phyloP scores from a whole-genome alignment of 108 stramenopile genomes.

The Cyclotella distinguenda region DNA sequence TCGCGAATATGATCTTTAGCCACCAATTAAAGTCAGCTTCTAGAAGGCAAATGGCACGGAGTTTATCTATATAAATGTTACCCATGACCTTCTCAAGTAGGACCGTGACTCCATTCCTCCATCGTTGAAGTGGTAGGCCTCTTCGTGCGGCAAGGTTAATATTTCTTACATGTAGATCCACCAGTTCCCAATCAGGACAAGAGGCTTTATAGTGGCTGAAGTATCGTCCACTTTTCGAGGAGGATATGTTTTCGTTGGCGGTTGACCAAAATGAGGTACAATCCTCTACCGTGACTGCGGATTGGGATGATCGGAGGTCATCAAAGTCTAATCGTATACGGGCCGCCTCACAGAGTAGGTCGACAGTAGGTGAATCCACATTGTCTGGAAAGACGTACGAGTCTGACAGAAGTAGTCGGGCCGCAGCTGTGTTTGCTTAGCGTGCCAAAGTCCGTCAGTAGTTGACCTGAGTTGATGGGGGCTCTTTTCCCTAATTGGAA shows the following conservation, averaged over 20 bases:
- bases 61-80: slow-evolving; percentile 9
- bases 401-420: no score
- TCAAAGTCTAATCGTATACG: no score
- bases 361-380: no score
- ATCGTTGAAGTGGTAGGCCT: slow-evolving; percentile 4
- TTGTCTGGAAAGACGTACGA: no score
- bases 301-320: no score
- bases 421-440: no score
- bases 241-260: background rate
- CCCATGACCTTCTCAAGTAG: slow-evolving; percentile 23
- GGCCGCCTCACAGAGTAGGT: no score
- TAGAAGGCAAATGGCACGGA: slow-evolving; percentile 15
- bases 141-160: background rate
- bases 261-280: slow-evolving; percentile 3
- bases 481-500: no score
- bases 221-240: slow-evolving; percentile 3
- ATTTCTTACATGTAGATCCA: slow-evolving; percentile 6
- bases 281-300: slow-evolving; percentile 6
- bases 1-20: slow-evolving; percentile 15
- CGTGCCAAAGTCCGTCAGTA: no score
- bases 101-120: slow-evolving; percentile 16
- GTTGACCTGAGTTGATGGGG: no score
- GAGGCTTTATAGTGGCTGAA: slow-evolving; percentile 13
- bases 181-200: background rate
- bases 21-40: slow-evolving; percentile 32